Base-by-base conservation (phyloP, 1,284 basidiomycete species). In the Vanrija humicola region DNA sequence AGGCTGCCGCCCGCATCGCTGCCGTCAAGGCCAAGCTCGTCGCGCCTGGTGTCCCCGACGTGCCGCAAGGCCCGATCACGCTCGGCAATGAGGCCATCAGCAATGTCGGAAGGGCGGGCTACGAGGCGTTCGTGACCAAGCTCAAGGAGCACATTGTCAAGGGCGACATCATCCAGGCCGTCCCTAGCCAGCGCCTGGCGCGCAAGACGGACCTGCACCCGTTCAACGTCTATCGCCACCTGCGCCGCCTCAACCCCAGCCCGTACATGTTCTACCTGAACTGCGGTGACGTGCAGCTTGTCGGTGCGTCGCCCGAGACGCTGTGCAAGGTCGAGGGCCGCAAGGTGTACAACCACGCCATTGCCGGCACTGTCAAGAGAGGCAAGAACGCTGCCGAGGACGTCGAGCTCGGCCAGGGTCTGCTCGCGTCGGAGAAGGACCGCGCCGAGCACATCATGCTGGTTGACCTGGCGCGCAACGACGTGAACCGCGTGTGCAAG, bases 221-320 rank as follows among this genome's bases (percentile, higher is more conserved):
- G 0, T 99, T 99, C 82, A 99, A 98, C 79, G 91, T 88, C 14
- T 97, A 94, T 75, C 83, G 96, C 23, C 89, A 92, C 56, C 81
- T 99, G 45, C 85, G 96, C 48, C 87, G 94, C 66, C 83, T 98
- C 59, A 99, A 99, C 72, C 96, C 96, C 0, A 94, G 90, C 53
- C 96, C 96, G 6, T 98, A 99, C 78, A 98, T 97, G 95, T 99
- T 96, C 78, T 99, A 95, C 75, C 77, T 99, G 62, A 90, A 98
- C 68, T 94, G 91, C 66, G 90, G 90, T 8, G 90, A 90, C 55
- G 75, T 92, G 10, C 92, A 98, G 75, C 81, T 99, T 34, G 93
- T 98, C 15, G 96, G 96, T 10, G 96, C 96, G 1, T 95, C 90
- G 64, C 96, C 96, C 0, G 96, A 99, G 78, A 98, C 95, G 16